Percentiles rank a stretch among this genome's conserved stretches.
phyloP scores from a whole-genome alignment of 441 rosid species.

The Codiaeum variegatum region DNA sequence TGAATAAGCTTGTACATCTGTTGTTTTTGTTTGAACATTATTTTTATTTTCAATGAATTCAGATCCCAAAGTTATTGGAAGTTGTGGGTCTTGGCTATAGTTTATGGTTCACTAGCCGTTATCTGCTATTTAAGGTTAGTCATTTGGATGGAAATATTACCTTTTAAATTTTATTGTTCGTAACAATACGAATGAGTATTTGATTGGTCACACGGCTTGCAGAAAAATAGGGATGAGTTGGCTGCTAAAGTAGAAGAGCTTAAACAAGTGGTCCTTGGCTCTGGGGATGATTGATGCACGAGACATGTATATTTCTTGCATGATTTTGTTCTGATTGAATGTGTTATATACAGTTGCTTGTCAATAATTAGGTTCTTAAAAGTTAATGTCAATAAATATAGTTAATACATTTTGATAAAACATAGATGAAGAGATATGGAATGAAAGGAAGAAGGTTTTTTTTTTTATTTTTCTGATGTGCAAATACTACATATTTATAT shows the following conservation, averaged over 20 bases:
- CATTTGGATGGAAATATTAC: background rate
- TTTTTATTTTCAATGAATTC: slow-evolving; percentile 14
- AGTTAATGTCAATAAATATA: background rate
- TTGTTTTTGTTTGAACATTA: background rate
- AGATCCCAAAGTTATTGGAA: slow-evolving; percentile 87
- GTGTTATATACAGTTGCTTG: slow-evolving; percentile 1
- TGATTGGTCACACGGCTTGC: slow-evolving; percentile 19
- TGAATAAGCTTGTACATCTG: background rate
- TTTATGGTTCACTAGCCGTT: slow-evolving; percentile 72
- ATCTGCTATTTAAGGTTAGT: slow-evolving; percentile 72
- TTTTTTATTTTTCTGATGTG: too few species aligned
- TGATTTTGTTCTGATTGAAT: slow-evolving; percentile 2
- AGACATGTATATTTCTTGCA: background rate
- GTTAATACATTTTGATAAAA: too few species aligned
- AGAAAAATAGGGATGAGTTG: slow-evolving; percentile 77
- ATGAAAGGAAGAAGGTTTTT: too few species aligned
- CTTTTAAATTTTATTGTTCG: background rate
- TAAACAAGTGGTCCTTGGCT: slow-evolving; percentile 66
- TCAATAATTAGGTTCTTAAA: slow-evolving; percentile 11
- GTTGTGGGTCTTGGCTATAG: slow-evolving; percentile 85
- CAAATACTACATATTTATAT: too few species aligned
- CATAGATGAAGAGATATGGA: too few species aligned
- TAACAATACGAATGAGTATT: background rate
- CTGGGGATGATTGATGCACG: slow-evolving; percentile 39
- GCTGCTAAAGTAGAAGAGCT: slow-evolving; percentile 53